These are phyloP conservation scores for Microcyclosporella mali DNA, from an alignment of 2,329 filamentous ascomycete genomes.

Conservation along the genomic window DNA sequence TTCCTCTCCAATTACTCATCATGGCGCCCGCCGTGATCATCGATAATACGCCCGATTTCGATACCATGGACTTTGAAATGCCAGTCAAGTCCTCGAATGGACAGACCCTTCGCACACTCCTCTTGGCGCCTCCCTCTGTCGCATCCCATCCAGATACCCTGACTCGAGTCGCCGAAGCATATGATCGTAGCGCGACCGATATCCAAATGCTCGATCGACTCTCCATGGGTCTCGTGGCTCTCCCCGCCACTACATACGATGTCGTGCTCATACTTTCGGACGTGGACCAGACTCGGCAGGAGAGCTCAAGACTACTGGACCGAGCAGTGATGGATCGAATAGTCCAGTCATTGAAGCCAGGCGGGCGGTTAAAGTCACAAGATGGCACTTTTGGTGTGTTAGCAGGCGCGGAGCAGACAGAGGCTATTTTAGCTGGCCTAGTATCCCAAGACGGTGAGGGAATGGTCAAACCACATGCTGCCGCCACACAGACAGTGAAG, in stretches of 20 bases:
- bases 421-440: conserved; percentile 79
- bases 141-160: conserved; percentile 77
- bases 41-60: conserved; percentile 35
- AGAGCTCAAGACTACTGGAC: conserved; percentile 59
- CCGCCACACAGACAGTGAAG: conserved; percentile 30
- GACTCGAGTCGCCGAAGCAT: conserved; percentile 60
- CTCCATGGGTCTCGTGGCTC: conserved; percentile 68
- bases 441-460: conserved; percentile 53
- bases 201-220: conserved; percentile 97
- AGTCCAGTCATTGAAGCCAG: conserved; percentile 63
- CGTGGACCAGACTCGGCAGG: conserved; percentile 59
- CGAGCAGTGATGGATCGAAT: conserved; percentile 63
- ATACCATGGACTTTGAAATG: conserved; percentile 20
- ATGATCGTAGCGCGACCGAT: conserved; percentile 73
- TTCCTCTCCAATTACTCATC: conserved; percentile 1
- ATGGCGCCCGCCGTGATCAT: conserved; percentile 38
- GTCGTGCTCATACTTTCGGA: conserved; percentile 77
- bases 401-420: conserved; percentile 53
- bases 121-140: conserved; percentile 85
- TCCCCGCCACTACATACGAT: conserved; percentile 75
- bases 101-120: conserved; percentile 57
- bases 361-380: conserved; percentile 63
- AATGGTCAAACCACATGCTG: conserved; percentile 57
- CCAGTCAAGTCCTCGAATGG: conserved; percentile 17
- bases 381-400: conserved; percentile 53